Evolutionary conservation across 139 green algal species (phyloP).

Genomic region (Coccomyxa sp.): DNA sequence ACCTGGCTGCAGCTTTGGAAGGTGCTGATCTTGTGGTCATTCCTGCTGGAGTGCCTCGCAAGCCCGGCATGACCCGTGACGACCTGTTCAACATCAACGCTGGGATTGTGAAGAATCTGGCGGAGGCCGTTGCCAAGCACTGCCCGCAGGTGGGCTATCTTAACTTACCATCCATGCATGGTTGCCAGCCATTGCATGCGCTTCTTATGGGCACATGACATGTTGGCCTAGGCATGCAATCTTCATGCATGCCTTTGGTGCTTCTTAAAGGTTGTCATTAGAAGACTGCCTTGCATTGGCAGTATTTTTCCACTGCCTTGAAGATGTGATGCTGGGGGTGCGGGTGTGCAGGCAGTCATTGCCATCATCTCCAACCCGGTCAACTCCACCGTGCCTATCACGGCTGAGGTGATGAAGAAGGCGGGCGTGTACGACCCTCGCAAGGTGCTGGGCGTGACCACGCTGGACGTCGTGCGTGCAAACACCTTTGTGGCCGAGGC

Average conservation of each 20-base stretch:
- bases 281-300: no score
- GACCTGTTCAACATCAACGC: slow-evolving; percentile 99
- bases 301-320: no score
- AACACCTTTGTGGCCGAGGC: slow-evolving; percentile 70
- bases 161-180: slow-evolving; percentile 12
- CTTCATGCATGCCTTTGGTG: no score
- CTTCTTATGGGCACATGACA: not conserved
- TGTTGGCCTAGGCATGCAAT: no score
- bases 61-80: slow-evolving; percentile 98
- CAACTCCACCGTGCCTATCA: slow-evolving; percentile 97
- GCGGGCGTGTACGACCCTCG: slow-evolving; percentile 67
- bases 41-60: slow-evolving; percentile 89
- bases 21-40: slow-evolving; percentile 94
- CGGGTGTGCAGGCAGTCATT: slow-evolving; percentile 41
- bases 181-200: not conserved
- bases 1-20: slow-evolving; percentile 75
- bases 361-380: slow-evolving; percentile 97
- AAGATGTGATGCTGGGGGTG: not conserved
- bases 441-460: slow-evolving; percentile 62
- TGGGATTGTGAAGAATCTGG: slow-evolving; percentile 89
- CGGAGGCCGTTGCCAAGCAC: slow-evolving; percentile 66
- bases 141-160: slow-evolving; percentile 59
- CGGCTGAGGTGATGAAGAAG: slow-evolving; percentile 87
- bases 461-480: slow-evolving; percentile 85
- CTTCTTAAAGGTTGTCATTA: no score